phyloP scores from a whole-genome alignment of 2,329 filamentous ascomycete genomes.

The Fusarium tjaetaba region DNA sequence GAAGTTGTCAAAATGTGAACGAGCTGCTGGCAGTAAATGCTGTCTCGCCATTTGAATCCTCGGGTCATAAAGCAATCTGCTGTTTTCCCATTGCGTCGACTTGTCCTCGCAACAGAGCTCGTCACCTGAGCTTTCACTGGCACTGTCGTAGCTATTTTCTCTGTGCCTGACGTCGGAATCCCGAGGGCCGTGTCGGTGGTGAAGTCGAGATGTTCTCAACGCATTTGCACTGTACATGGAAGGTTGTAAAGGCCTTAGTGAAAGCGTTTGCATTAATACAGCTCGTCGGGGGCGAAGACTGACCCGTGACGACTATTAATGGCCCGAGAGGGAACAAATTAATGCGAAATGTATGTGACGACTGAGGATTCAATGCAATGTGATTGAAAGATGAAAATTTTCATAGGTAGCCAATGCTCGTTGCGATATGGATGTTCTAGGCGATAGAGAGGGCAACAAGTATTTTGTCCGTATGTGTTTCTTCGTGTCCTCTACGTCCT shows the following conservation, averaged over 20 bases:
- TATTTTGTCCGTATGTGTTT: too few relatives aligned
- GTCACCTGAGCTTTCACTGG: not conserved
- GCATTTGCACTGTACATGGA: fast-evolving
- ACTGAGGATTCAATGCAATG: fast-evolving
- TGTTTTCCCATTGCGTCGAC: fast-evolving
- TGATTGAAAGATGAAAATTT: not conserved
- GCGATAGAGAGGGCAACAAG: too few relatives aligned
- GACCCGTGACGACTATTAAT: not conserved
- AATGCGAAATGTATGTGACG: too few relatives aligned
- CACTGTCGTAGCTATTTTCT: not conserved
- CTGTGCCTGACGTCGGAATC: fast-evolving
- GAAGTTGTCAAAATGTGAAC: fast-evolving
- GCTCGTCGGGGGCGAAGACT: not conserved
- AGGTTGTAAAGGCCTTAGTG: not conserved
- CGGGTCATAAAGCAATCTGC: fast-evolving
- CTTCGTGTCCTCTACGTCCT: too few relatives aligned
- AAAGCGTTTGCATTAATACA: fast-evolving
- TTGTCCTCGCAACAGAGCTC: not conserved
- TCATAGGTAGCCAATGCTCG: too few relatives aligned
- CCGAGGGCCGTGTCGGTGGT: fast-evolving
- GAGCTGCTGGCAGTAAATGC: not conserved
- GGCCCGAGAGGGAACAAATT: fast-evolving
- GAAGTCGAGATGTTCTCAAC: fast-evolving
- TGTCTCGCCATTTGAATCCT: not conserved
- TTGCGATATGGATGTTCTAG: too few relatives aligned